phyloP scores from a whole-genome alignment of 371 early-diverging fungal genomes.

The Rhizopus microsporus region DNA sequence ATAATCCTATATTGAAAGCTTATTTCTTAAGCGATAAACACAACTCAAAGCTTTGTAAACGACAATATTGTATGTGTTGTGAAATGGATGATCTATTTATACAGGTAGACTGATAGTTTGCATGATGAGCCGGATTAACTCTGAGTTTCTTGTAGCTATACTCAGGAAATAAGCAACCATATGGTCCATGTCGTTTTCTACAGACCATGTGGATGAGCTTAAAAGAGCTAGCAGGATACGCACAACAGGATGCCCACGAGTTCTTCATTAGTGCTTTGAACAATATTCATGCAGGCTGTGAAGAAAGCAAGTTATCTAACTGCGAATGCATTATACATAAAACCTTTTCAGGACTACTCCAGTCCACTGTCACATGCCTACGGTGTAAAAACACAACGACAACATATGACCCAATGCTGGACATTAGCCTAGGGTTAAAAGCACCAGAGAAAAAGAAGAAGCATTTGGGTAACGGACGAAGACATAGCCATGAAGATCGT shows the following conservation, averaged over 20 bases:
- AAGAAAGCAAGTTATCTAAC: constrained; percentile 34
- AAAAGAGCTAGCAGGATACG: constrained; percentile 86
- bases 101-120: constrained; percentile 41
- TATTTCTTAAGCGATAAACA: constrained; percentile 90
- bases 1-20: constrained; percentile 86
- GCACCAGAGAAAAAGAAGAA: constrained; percentile 48
- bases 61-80: constrained; percentile 87
- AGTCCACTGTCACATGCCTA: constrained; percentile 87
- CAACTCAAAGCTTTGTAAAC: constrained; percentile 64
- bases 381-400: constrained; percentile 80
- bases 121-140: not conserved
- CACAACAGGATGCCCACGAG: constrained; percentile 97
- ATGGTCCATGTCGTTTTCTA: constrained; percentile 82
- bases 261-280: constrained; percentile 90
- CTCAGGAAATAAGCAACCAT: constrained; percentile 71
- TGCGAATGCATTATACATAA: constrained; percentile 91
- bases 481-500: constrained; percentile 12
- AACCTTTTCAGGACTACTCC: constrained; percentile 88
- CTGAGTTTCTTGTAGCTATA: constrained; percentile 54
- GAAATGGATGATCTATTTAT: constrained; percentile 84
- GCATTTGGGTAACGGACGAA: constrained; percentile 15
- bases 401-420: constrained; percentile 87
- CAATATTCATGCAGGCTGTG: constrained; percentile 74
- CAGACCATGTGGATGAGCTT: constrained; percentile 88
- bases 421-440: constrained; percentile 85